Evolutionary conservation across 2,329 filamentous ascomycete species (phyloP), one percentile per base, ranked within the genome.

Genomic region (Pseudogymnoascus sp.): DNA sequence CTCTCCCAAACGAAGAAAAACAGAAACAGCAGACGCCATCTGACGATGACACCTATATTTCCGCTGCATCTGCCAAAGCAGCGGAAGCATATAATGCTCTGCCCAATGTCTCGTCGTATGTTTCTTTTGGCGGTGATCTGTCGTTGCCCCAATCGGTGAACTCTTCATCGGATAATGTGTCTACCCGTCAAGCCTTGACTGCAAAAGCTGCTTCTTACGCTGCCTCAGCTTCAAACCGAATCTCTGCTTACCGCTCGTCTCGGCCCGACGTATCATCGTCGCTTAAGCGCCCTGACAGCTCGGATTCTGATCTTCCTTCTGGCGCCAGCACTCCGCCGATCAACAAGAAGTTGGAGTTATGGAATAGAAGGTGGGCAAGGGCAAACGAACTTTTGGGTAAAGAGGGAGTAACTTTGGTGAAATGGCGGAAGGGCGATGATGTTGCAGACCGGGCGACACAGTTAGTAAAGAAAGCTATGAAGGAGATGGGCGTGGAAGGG

Each of bases 281-380:
- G 57, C 1, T 65, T 63, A 3, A 64, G 68, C 15, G 67, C 61
- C 1, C 59, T 1, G 38, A 38, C 21, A 61, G 59, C 38, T 26
- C 67, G n/a, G 67, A 63, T 53, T 47, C 61, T 13, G 42, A 44
- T 3, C 21, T 21, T 23, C 13, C 31, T 21, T 23, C 36, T 35
- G 61, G 61, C 15, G 31, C 65, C 2, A 53, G 61, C 21, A 65
- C 60, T 21, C 68, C 65, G 26, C 68, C 70, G 42, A 68, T 68
- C 59, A 90, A 85, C 73, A 91, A 88, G 76, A 88, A 90, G 67
- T 78, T 91, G 63, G 87, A 88, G 65, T 71, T 91, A 59, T 95
- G 90, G 90, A 79, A 81, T 66, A 82, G 86, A 63, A 78, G 90
- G 42, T 83, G 90, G 77, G 82, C 81, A 44, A 78, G 83, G 50